These are phyloP conservation scores for Metschnikowia hibisci DNA, from an alignment of 805 yeast genomes.

Conservation along the genomic window DNA sequence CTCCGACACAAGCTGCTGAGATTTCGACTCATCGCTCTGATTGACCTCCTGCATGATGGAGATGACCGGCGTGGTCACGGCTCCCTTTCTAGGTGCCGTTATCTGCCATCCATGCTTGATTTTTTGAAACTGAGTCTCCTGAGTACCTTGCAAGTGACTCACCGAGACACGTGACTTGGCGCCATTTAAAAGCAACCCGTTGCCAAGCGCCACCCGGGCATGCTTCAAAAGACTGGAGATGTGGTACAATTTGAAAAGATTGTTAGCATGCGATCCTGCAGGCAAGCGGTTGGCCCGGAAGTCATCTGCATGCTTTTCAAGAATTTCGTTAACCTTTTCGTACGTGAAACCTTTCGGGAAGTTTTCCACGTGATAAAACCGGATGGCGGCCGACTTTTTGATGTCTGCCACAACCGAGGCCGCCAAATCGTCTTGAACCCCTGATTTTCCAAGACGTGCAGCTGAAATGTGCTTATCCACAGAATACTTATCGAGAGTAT, in stretches of 20 bases:
- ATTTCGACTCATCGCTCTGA: slow-evolving; percentile 32
- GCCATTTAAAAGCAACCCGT: slow-evolving; percentile 20
- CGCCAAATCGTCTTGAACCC: slow-evolving; percentile 8
- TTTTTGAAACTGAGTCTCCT: slow-evolving; percentile 1
- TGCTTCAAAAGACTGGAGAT: slow-evolving; percentile 26
- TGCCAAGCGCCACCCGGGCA: slow-evolving; percentile 21
- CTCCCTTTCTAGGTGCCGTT: slow-evolving; percentile 4
- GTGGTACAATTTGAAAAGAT: slow-evolving; percentile 25
- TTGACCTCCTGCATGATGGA: slow-evolving; percentile 11
- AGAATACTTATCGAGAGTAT: slow-evolving; percentile 17
- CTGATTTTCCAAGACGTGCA: background rate
- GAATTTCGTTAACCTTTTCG: slow-evolving; percentile 51
- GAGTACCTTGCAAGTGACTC: slow-evolving; percentile 2
- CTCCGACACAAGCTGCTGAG: slow-evolving; percentile 72
- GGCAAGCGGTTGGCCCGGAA: slow-evolving; percentile 10
- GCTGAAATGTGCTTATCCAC: slow-evolving; percentile 20
- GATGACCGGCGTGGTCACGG: slow-evolving; percentile 9
- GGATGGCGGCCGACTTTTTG: slow-evolving; percentile 18
- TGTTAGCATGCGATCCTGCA: slow-evolving; percentile 21
- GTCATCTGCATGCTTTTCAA: slow-evolving; percentile 24
- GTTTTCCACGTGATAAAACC: slow-evolving; percentile 23
- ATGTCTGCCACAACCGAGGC: slow-evolving; percentile 17
- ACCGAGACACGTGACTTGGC: slow-evolving; percentile 18
- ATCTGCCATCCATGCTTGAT: slow-evolving; percentile 15
- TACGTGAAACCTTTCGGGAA: slow-evolving; percentile 52